phyloP scores from a whole-genome alignment of 192 early-diverging fungal genomes.

The Umbelopsis sp. region DNA sequence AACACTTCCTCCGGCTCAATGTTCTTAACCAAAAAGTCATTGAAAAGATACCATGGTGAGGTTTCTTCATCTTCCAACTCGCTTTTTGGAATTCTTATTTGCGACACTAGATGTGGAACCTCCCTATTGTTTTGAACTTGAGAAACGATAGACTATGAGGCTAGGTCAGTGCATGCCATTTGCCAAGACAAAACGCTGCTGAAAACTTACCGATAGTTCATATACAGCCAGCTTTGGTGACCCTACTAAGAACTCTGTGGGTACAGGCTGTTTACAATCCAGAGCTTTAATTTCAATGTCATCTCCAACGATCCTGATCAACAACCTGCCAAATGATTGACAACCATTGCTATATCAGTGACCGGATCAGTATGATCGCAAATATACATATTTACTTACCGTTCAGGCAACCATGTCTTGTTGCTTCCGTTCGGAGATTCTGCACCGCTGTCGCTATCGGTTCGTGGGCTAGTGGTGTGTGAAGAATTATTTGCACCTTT shows the following conservation, averaged over 20 bases:
- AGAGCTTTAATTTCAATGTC: slow-evolving; percentile 40
- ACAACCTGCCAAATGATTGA: neutral
- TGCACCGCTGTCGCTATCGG: slow-evolving; percentile 23
- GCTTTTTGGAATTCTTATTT: slow-evolving; percentile 54
- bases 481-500: neutral
- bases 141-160: slow-evolving; percentile 50
- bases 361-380: too few species aligned
- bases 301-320: slow-evolving; percentile 26
- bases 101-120: slow-evolving; percentile 70
- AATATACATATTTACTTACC: slow-evolving; percentile 27
- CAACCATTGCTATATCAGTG: too few species aligned
- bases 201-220: slow-evolving; percentile 58
- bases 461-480: slow-evolving; percentile 1
- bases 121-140: slow-evolving; percentile 61
- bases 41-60: slow-evolving; percentile 87
- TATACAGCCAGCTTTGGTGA: slow-evolving; percentile 54
- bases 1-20: slow-evolving; percentile 67
- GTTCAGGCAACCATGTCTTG: slow-evolving; percentile 53
- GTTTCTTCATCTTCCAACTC: slow-evolving; percentile 36
- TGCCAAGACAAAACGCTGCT: neutral
- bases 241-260: slow-evolving; percentile 32
- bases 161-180: neutral
- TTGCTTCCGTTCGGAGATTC: slow-evolving; percentile 25
- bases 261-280: slow-evolving; percentile 25
- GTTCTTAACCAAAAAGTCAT: slow-evolving; percentile 91